Evolutionary conservation across 2,329 filamentous ascomycete genomes (phyloP), one percentile per base, ranked within the genome.

Genomic region (Lachnellula cervina): DNA sequence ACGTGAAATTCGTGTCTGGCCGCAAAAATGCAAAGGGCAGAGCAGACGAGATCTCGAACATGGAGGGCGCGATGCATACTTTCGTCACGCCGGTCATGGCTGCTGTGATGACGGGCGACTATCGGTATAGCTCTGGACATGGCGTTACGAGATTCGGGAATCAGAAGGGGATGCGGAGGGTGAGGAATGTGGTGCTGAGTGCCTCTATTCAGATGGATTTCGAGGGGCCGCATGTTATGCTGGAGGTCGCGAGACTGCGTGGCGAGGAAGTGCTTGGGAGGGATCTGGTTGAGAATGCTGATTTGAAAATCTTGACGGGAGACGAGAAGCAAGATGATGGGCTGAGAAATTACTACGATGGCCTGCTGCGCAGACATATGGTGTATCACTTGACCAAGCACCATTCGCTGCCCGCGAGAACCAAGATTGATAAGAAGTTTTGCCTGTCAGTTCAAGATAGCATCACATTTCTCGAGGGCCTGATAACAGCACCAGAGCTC

Each of bases 171-270:
- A 32, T 25, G 17, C 17, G 43, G 17, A 16, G 46, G 42, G 19
- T 23, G 37, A 54, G 66, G 25, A 52, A 28, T 17, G 64, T 67
- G 13, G 61, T 65, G 5, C 38, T 67, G 52, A 65, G 61, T 47
- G 66, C 62, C 2, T 55, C 34, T 19, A 62, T 68, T 17, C 65
- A 67, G 35, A 52, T 60, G 57, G 66, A 68, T 56, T 68, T 68
- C 37, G 66, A 68, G 51, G 32, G 34, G 4, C 9, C n/a, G 3
- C 49, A 21, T 13, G 64, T 67, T 25, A 65, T 68, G 66, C 38
- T 66, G n/a, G 45, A 46, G 2, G 52, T 60, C 9, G 65, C 62
- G 45, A 57, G 28, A 35, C 47, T 68, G 4, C 52, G 53, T 3
- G 44, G 46, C 0, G 1, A 21, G 13, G 58, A 57, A 35, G 32